Percentiles rank a stretch among this genome's conserved stretches.
Conservation (phyloP, 306 rosid genomes). For the Corylus americana region DNA sequence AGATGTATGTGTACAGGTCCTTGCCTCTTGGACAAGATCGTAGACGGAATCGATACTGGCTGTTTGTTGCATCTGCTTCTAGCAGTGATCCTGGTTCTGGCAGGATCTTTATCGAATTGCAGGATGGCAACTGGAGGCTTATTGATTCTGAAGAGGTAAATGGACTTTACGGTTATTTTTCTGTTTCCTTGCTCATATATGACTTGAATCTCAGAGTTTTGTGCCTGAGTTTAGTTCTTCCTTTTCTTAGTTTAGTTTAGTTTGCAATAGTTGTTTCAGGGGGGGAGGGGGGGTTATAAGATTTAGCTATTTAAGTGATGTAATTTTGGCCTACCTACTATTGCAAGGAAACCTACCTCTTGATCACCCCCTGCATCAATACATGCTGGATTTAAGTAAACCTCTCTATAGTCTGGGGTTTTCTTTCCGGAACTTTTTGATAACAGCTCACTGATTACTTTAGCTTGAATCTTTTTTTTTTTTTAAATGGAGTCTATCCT, state of each 20-base stretch:
- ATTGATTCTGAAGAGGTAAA: conserved; percentile 93
- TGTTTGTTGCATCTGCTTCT: conserved; percentile 90
- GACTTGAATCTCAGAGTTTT: too few species aligned
- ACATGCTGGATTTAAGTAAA: neutral
- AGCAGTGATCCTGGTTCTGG: conserved; percentile 98
- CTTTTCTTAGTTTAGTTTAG: too few species aligned
- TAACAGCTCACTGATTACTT: neutral
- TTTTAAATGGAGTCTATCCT: neutral
- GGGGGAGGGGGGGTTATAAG: neutral
- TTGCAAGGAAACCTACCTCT: neutral
- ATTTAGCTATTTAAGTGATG: neutral
- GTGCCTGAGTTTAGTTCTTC: neutral
- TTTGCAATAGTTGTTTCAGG: too few species aligned
- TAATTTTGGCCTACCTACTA: neutral
- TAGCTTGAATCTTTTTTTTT: neutral
- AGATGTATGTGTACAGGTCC: conserved; percentile 93
- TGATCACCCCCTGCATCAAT: neutral
- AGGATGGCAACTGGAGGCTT: conserved; percentile 86
- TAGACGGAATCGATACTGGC: conserved; percentile 95
- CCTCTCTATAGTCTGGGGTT: neutral
- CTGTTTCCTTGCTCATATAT: neutral
- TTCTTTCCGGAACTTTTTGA: neutral
- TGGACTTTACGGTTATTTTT: neutral
- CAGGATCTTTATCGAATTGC: conserved; percentile 82
- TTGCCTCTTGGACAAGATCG: conserved; percentile 99